phyloP scores from a whole-genome alignment of 192 early-diverging fungal species.

The Funneliformis geosporum region DNA sequence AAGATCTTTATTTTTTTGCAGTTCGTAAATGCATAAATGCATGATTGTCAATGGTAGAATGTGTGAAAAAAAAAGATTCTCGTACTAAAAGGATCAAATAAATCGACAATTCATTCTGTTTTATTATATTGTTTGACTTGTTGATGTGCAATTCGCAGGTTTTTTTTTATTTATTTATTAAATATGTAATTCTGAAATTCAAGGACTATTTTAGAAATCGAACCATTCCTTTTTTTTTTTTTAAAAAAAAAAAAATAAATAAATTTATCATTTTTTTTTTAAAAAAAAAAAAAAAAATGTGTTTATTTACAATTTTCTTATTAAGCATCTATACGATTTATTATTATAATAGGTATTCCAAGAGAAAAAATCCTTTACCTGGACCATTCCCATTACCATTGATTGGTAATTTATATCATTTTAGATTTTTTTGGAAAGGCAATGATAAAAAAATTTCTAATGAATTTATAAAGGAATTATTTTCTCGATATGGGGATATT shows the following conservation, averaged over 20 bases:
- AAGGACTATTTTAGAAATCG: background rate
- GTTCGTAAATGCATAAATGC: background rate
- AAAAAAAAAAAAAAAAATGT: background rate
- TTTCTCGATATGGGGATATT: background rate
- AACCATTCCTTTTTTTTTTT: background rate
- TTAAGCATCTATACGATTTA: background rate
- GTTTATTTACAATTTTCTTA: background rate
- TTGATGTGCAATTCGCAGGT: no score
- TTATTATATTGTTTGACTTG: no score
- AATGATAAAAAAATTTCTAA: background rate
- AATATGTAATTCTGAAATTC: background rate
- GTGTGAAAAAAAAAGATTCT: no score
- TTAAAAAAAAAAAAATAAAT: background rate
- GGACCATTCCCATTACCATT: background rate
- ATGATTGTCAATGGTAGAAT: background rate
- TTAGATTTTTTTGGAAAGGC: background rate
- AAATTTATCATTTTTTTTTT: no score
- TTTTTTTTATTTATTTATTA: no score
- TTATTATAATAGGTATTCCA: background rate
- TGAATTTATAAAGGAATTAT: background rate
- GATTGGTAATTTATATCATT: background rate
- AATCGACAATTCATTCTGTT: no score
- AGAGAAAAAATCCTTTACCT: background rate
- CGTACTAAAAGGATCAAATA: no score
- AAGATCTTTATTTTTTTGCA: background rate